phyloP scores from a whole-genome alignment of 495 filamentous ascomycete genomes.

The Melanomma pulvis-pyrius region DNA sequence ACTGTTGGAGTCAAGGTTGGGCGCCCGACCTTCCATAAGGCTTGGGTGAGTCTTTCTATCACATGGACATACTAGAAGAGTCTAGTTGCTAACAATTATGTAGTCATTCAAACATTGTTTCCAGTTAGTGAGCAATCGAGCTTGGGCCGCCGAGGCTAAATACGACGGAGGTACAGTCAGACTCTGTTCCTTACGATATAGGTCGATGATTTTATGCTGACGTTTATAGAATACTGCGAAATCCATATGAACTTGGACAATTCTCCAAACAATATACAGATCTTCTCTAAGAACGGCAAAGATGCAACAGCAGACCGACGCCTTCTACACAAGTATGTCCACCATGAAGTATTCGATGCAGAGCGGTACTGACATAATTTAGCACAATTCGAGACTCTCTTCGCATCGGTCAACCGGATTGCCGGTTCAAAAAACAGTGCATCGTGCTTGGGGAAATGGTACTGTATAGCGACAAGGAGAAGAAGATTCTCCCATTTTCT shows the following conservation, averaged over 20 bases:
- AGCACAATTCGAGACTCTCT: constrained; percentile 58
- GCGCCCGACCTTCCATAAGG: constrained; percentile 72
- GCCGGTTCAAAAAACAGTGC: constrained; percentile 62
- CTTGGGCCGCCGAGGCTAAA: constrained; percentile 78
- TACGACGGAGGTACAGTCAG: constrained; percentile 63
- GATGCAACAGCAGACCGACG: constrained; percentile 75
- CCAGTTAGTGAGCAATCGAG: constrained; percentile 57
- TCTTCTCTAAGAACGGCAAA: constrained; percentile 91
- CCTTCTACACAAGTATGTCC: constrained; percentile 51
- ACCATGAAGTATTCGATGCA: neutral
- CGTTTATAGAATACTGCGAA: constrained; percentile 70
- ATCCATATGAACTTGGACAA: constrained; percentile 75
- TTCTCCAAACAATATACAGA: constrained; percentile 61
- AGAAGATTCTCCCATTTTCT: constrained; percentile 68
- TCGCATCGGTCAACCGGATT: constrained; percentile 57
- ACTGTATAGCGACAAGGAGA: constrained; percentile 68
- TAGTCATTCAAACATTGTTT: constrained; percentile 72
- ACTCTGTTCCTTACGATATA: neutral
- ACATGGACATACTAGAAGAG: neutral
- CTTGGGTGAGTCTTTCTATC: constrained; percentile 45
- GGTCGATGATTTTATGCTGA: constrained; percentile 4
- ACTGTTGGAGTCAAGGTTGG: constrained; percentile 73
- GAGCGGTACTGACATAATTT: neutral
- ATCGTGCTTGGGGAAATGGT: constrained; percentile 84
- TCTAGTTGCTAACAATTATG: neutral